Percentiles rank a stretch among this genome's conserved stretches.
These are phyloP conservation scores for Phyllostachys edulis DNA, from an alignment of 176 grass and related monocot species.

Conservation along the genomic window DNA sequence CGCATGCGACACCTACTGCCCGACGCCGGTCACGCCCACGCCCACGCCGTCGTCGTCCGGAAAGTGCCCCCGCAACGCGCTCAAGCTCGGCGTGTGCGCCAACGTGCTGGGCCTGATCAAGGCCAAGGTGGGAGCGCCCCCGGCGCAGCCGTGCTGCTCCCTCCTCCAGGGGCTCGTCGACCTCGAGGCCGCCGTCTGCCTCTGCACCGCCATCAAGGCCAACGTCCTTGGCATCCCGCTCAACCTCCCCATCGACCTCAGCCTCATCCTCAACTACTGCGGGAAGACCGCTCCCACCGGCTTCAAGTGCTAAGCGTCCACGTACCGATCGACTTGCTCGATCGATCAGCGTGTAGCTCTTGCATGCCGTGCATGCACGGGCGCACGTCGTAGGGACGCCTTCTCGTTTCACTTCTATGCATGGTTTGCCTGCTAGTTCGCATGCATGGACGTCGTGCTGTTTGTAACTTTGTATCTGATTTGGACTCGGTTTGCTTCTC, in stretches of 20 bases:
- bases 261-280: constrained; percentile 58
- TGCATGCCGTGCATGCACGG: neutral
- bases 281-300: constrained; percentile 35
- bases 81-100: constrained; percentile 52
- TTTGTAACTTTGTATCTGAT: neutral
- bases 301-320: constrained; percentile 25
- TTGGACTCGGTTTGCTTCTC: neutral
- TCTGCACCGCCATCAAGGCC: constrained; percentile 75
- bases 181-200: constrained; percentile 69
- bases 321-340: neutral
- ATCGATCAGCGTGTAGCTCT: neutral
- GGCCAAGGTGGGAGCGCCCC: constrained; percentile 20
- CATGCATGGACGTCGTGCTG: neutral
- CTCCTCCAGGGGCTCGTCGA: constrained; percentile 68
- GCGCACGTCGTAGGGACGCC: too few species aligned
- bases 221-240: constrained; percentile 42
- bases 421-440: neutral
- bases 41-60: neutral
- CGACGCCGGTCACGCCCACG: neutral
- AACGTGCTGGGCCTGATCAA: constrained; percentile 44
- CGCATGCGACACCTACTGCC: constrained; percentile 22
- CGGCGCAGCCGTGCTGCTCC: constrained; percentile 56
- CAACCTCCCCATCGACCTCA: constrained; percentile 49
- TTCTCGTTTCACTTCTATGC: neutral
- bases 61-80: constrained; percentile 45